These are phyloP conservation scores for Trichoderma sp. DNA, from an alignment of 2,329 filamentous ascomycete genomes.

Conservation along the genomic window DNA sequence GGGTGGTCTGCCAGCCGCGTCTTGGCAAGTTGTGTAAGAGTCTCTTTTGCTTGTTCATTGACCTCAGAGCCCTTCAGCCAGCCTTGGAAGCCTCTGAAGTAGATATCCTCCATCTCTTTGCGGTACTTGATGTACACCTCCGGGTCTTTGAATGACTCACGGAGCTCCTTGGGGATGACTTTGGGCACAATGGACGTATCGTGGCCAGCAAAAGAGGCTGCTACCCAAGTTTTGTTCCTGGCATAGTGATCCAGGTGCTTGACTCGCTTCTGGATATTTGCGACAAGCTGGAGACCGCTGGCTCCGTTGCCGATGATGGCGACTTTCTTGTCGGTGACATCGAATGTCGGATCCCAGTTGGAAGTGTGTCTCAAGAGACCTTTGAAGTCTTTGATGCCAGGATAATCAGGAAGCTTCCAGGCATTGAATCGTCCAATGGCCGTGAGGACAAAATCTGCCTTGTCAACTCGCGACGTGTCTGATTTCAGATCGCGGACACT, in stretches of 20 bases:
- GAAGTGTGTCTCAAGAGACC: constrained; percentile 59
- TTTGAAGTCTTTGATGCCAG: constrained; percentile 53
- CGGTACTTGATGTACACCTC: constrained; percentile 58
- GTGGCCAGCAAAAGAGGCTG: constrained; percentile 56
- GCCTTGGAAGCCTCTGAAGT: constrained; percentile 55
- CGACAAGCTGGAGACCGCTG: constrained; percentile 55
- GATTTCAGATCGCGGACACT: constrained; percentile 40
- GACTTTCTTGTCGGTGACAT: constrained; percentile 48
- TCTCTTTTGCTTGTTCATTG: constrained; percentile 46
- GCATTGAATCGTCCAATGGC: constrained; percentile 65
- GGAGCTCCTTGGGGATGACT: constrained; percentile 51
- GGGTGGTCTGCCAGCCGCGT: constrained; percentile 52
- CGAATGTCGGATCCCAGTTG: constrained; percentile 53
- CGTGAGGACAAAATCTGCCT: constrained; percentile 59
- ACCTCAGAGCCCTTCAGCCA: constrained; percentile 53
- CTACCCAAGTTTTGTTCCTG: constrained; percentile 65
- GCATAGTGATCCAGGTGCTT: constrained; percentile 60
- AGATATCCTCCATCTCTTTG: constrained; percentile 56
- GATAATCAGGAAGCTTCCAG: constrained; percentile 60
- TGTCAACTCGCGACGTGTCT: constrained; percentile 40
- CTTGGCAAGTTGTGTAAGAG: constrained; percentile 49
- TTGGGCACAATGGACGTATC: constrained; percentile 55
- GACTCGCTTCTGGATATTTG: constrained; percentile 50
- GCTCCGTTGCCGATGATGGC: constrained; percentile 64
- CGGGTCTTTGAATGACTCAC: constrained; percentile 58